These are phyloP conservation scores for Annulohypoxylon truncatum DNA, from an alignment of 2,329 filamentous ascomycete genomes.

Conservation along the genomic window DNA sequence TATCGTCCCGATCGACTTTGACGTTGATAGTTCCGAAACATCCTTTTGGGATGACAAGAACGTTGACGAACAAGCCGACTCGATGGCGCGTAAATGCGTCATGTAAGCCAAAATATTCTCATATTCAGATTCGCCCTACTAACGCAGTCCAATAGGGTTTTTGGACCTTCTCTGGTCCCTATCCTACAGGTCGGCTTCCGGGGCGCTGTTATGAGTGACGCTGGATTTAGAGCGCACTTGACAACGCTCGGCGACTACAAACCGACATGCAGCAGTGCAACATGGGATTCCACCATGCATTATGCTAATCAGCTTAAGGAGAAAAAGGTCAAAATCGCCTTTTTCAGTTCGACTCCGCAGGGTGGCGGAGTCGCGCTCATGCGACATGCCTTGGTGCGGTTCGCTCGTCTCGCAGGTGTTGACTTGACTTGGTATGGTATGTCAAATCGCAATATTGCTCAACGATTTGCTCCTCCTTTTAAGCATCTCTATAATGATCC, in stretches of 20 bases:
- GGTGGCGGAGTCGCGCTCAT: constrained; percentile 86
- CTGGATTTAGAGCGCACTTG: constrained; percentile 71
- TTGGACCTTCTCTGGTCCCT: constrained; percentile 78
- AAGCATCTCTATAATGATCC: not conserved
- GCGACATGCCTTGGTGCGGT: constrained; percentile 81
- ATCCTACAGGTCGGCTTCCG: constrained; percentile 74
- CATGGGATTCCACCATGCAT: constrained; percentile 73
- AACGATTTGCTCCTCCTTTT: not conserved
- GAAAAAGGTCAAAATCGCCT: constrained; percentile 75
- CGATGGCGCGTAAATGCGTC: constrained; percentile 82
- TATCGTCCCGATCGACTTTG: constrained; percentile 76
- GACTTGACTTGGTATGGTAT: constrained; percentile 78
- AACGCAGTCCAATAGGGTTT: constrained; percentile 62
- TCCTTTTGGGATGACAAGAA: constrained; percentile 64
- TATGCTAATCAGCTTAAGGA: constrained; percentile 72
- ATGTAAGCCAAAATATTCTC: constrained; percentile 61
- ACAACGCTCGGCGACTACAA: constrained; percentile 67
- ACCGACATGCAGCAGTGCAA: constrained; percentile 68
- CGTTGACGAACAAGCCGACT: constrained; percentile 86
- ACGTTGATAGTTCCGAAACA: constrained; percentile 57
- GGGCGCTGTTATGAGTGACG: constrained; percentile 77
- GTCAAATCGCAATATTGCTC: constrained; percentile 38
- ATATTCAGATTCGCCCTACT: constrained; percentile 28
- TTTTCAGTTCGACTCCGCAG: constrained; percentile 84
- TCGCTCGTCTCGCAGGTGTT: constrained; percentile 73